Evolutionary conservation across 2,329 filamentous ascomycete genomes (phyloP), one percentile per base, ranked within the genome.

Genomic region (Blastomyces parvus): DNA sequence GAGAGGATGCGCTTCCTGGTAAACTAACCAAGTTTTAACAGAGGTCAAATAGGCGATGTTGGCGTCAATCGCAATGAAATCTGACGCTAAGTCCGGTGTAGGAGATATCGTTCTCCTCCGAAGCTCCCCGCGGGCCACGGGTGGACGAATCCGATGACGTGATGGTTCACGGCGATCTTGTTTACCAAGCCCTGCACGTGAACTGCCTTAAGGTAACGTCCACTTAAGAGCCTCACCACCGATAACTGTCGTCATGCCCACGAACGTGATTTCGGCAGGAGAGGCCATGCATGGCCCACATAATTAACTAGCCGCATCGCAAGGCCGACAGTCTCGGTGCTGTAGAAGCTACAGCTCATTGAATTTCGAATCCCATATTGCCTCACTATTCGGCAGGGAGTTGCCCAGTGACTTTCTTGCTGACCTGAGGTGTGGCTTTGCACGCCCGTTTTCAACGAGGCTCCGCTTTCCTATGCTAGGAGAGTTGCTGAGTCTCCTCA

Each of bases 311-410:
- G 27, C 30, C 17, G 52, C 19, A 52, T 30, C 48, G 48, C 48
- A 52, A 52, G 48, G 25, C 52, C 52, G 52, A 56, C 33, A 56
- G 30, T 33, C 17, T 38, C 13, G 17, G 52, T 38, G 3, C n/a
- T 56, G 30, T 52, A 52, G 13, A 56, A 36, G 19, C 52, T 19
- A 38, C 30, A 38, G 52, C n/a, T 56, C 9, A 22, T 38, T 38
- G 33, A 56, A 56, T 56, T 55, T 38, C 27, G 30, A n/a, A 33
- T 56, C 30, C 52, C 52, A 56, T 56, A 56, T 38, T n/a, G 52
- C 52, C 52, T 56, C 52, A 56, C 33, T 56, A 56, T 56, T 56
- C 52, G 33, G 8, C 30, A 19, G 52, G 30, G 50, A 8, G 9
- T 17, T 53, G 25, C 30, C 25, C 50, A 30, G 52, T 9, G 52